These are phyloP conservation scores for Russula brevipes DNA, from an alignment of 768 basidiomycete genomes.

Conservation along the genomic window DNA sequence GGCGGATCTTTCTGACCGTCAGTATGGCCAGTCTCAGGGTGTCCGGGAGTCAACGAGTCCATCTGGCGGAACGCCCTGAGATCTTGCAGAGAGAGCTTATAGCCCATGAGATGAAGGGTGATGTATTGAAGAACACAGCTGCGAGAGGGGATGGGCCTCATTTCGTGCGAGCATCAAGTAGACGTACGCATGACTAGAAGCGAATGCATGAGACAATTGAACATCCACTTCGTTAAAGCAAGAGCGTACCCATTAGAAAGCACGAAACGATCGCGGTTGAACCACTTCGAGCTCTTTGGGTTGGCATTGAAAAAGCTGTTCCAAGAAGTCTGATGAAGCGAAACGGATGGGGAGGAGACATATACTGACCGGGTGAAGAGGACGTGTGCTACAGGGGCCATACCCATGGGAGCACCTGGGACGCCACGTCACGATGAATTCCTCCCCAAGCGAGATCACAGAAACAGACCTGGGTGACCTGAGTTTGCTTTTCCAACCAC, in stretches of 20 bases:
- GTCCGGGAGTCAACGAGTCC: conserved; percentile 86
- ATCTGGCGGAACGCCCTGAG: conserved; percentile 91
- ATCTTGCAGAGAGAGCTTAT: conserved; percentile 88
- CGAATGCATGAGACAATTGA: conserved; percentile 18
- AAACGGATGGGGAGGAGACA: background rate
- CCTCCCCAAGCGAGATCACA: background rate
- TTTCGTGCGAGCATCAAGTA: background rate
- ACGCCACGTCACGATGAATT: background rate
- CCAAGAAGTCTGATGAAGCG: conserved; percentile 3
- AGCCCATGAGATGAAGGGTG: conserved; percentile 85
- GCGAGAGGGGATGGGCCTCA: conserved; percentile 6
- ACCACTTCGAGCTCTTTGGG: conserved; percentile 87
- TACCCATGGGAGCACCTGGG: conserved; percentile 87
- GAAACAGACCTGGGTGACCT: conserved; percentile 73
- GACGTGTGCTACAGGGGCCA: conserved; percentile 80
- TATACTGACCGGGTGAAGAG: conserved; percentile 64
- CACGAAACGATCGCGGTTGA: conserved; percentile 95
- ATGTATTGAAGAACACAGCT: conserved; percentile 94
- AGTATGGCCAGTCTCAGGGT: conserved; percentile 76
- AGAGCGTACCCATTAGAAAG: conserved; percentile 83
- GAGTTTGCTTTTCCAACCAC: conserved; percentile 86
- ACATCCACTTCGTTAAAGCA: background rate
- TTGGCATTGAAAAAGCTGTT: conserved; percentile 80
- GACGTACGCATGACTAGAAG: conserved; percentile 67
- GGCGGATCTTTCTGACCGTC: conserved; percentile 39